A percentile compares a stretch with the other conserved stretches of the same genome.
phyloP scores from a whole-genome alignment of 2,329 filamentous ascomycete genomes.

The Hypoxylon sp. region DNA sequence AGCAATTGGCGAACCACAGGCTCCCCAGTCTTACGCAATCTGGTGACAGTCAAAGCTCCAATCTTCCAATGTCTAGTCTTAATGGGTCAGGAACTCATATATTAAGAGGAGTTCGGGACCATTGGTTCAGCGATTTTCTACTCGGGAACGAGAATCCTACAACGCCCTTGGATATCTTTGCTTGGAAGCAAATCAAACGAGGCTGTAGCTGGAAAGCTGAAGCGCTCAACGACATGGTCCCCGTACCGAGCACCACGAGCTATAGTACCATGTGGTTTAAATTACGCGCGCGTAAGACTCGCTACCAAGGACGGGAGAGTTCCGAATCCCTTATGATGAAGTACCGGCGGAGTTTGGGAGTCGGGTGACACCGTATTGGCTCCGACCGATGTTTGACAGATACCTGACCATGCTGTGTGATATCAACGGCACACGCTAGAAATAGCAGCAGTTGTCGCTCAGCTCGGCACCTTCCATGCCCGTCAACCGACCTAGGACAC shows the following conservation, averaged over 20 bases:
- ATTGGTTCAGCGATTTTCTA: background rate
- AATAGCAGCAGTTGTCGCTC: conserved; percentile 14
- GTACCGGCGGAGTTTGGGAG: conserved; percentile 9
- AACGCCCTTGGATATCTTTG: background rate
- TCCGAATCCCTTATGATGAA: conserved; percentile 11
- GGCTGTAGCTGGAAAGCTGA: conserved; percentile 20
- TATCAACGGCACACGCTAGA: conserved; percentile 7
- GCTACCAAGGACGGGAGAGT: conserved; percentile 7
- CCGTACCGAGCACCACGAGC: conserved; percentile 10
- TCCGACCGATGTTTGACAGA: conserved; percentile 12
- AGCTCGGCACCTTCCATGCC: conserved; percentile 18
- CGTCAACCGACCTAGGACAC: conserved; percentile 22
- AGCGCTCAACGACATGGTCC: conserved; percentile 1
- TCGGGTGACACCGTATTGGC: conserved; percentile 3
- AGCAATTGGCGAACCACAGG: background rate
- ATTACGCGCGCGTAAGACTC: conserved; percentile 15
- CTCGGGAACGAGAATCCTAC: conserved; percentile 3
- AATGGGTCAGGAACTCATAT: background rate
- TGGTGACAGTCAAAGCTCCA: background rate
- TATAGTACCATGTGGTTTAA: conserved; percentile 19
- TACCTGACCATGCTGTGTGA: conserved; percentile 3
- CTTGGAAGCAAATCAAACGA: conserved; percentile 7
- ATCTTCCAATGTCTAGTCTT: background rate
- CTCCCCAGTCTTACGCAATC: background rate
- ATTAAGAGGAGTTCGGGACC: background rate